Evolutionary conservation across 2,329 filamentous ascomycete genomes (phyloP), one percentile per base, ranked within the genome.

Genomic region (Venturia nashicola): DNA sequence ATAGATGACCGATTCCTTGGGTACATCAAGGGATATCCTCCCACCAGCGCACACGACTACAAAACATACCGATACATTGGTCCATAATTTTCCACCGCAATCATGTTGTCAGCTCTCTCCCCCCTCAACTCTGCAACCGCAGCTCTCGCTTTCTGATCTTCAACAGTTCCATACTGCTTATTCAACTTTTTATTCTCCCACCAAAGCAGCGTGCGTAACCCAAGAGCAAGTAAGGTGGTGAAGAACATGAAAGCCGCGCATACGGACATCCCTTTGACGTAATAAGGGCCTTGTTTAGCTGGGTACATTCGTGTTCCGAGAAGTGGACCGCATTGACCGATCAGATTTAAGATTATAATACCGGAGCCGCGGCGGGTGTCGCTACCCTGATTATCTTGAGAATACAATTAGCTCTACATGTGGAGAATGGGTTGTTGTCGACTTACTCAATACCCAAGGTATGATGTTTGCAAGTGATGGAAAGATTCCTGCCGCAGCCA

Each of bases 401-500:
- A 89, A 91, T 91, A 96, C 96, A 88, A 68, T 92, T 87, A 42
- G 96, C 81, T 0, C 90, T 91, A 64, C 71, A 71, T 32, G 27
- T 78, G 66, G 66, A 85, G 86, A 27, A 86, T 70, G 2, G 82
- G 83, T 61, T 79, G 79, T 3, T 83, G 75, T 39, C 84, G 74
- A 40, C 83, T 83, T 14, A 85, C 72, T 67, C 83, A 81, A 43
- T 82, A 76, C 16, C 83, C 75, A 8, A 82, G 77, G 68, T 86
- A 87, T 74, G 86, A 84, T 62, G 34, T 65, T 65, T 39, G 59
- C 63, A 20, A 96, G 88, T n/a, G 90, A 87, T 66, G 84, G 86
- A 78, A 96, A 95, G 84, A 96, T 94, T 5, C 91, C 91, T 0
- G 85, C 78, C 1, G 86, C 83, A 1, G 91, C 90, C 0, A 90